Evolutionary conservation across 2,329 filamentous ascomycete genomes (phyloP), one percentile per base, ranked within the genome.

Genomic region (Escovopsis weberi): DNA sequence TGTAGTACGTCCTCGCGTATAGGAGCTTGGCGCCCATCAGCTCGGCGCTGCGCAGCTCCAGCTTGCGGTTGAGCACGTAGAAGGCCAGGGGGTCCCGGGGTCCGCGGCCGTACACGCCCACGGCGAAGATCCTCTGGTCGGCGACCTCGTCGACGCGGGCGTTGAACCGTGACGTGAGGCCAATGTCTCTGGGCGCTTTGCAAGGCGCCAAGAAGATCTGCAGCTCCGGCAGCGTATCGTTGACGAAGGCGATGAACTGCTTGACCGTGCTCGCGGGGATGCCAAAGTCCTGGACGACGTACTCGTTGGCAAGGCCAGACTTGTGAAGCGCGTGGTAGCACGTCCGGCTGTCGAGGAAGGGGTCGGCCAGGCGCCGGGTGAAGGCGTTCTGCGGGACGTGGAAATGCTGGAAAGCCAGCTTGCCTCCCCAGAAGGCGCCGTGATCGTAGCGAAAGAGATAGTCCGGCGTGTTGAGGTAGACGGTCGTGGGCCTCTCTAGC

Each of bases 391-490:
- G 70, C 3, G 69, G 70, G 12, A 63, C 66, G 33, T 59, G 55
- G 60, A 73, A 72, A 56, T 73, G 72, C 33, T 59, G 57, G 53
- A 72, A 74, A 3, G 68, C 67, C 19, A 64, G 65, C 26, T 58
- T 59, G 33, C 68, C 70, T 8, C 68, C 67, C 70, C 70, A 74
- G 58, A 75, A 75, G 15, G 66, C 69, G 39, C 70, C 71, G 36
- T 70, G 67, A 50, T 75, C 70, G 55, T 74, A 75, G 41, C 71
- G 65, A 56, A 75, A 75, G 50, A 74, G 66, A 52, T 74, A 75
- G 47, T 74, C 70, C 11, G 62, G 60, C 2, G 70, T 53, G 1
- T 67, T 68, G 26, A 73, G 65, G 43, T 51, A 53, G 32, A 53
- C 40, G 12, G 46, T 42, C n/a, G 42, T 40, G 10, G 49, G 47